Conservation (phyloP, 345 rosid species). For the Lepidium africanum region DNA sequence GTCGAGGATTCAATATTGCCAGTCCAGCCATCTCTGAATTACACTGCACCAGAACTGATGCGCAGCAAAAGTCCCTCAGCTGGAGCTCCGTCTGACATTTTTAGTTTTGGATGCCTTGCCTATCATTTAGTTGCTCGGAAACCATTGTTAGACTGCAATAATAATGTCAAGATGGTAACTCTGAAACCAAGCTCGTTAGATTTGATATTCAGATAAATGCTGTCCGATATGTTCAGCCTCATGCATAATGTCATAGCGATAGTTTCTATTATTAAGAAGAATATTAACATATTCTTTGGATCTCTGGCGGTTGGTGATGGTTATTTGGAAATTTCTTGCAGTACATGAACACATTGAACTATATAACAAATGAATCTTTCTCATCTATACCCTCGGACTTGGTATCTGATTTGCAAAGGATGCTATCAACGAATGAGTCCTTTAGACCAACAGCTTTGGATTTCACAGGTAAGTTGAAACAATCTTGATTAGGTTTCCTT, state of each 20-base stretch:
- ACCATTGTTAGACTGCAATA: conserved; percentile 89
- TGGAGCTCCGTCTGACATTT: conserved; percentile 78
- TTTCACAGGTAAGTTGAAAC: conserved; percentile 60
- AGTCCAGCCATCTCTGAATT: conserved; percentile 86
- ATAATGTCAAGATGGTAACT: conserved; percentile 94
- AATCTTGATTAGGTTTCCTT: conserved; percentile 3
- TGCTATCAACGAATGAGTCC: conserved; percentile 84
- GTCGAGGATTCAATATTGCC: conserved; percentile 91
- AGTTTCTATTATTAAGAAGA: background rate
- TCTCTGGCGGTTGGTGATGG: background rate
- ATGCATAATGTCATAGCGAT: background rate
- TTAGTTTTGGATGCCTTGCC: conserved; percentile 93
- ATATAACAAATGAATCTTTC: conserved; percentile 82
- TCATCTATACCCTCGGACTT: conserved; percentile 76
- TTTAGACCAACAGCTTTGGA: conserved; percentile 83
- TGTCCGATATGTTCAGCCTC: background rate
- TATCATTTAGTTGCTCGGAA: conserved; percentile 84
- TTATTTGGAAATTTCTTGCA: conserved; percentile 34
- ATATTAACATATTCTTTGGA: background rate
- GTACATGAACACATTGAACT: conserved; percentile 85
- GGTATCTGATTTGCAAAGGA: conserved; percentile 80
- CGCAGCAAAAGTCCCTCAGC: conserved; percentile 63
- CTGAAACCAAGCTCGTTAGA: background rate
- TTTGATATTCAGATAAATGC: background rate
- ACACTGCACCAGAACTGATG: conserved; percentile 91